Base-by-base conservation (phyloP, 1,284 basidiomycete genomes). In the Neolentinus lepideus region DNA sequence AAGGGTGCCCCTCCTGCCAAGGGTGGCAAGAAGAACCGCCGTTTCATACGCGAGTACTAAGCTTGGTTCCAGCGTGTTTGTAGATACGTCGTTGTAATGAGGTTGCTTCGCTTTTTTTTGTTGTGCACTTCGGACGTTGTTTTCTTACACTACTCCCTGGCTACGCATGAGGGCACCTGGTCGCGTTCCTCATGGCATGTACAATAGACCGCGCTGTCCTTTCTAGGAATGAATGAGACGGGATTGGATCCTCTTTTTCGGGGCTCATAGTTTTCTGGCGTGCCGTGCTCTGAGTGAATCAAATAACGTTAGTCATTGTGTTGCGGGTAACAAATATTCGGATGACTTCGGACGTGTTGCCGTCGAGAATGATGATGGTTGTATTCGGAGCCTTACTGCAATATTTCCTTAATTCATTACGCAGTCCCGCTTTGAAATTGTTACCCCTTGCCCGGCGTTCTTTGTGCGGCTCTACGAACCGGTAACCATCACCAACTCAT, bases 21-120 rank as follows among this genome's bases (percentile, higher is more conserved):
- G 16, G 58, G 55, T 19, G 59, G 54, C 35, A 59, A 50, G 54
- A 56, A 56, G 26, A 60, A 57, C 54, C 16, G 24, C 14, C 47
- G 47, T 21, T 50, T 50, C 27, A 6, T 25, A 21, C 22, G 27
- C 4, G 47, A 50, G 22, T 50, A 50, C 47, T 50, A 50, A 22
- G 57, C 58, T 56, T 61, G 52, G 63, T 57, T 54, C 57, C 36
- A 50, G 57, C 55, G 52, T 52, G 16, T 50, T 55, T 58, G 24
- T 50, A 31, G 12, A 31, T 50, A 31, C 24, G 11, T 50, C 47
- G 27, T 31, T 22, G 27, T 11, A 6, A 6, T 43, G 16, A 43
- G 19, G 38, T 43, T 43, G 38, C 38, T 43, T 43, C 38, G 38
- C 29, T 31, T 31, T 31, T 43, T n/a, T 3, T 43, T 43, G 38